These are phyloP conservation scores for Aspergillus fischeri DNA, from an alignment of 2,329 filamentous ascomycete species.

Conservation along the genomic window DNA sequence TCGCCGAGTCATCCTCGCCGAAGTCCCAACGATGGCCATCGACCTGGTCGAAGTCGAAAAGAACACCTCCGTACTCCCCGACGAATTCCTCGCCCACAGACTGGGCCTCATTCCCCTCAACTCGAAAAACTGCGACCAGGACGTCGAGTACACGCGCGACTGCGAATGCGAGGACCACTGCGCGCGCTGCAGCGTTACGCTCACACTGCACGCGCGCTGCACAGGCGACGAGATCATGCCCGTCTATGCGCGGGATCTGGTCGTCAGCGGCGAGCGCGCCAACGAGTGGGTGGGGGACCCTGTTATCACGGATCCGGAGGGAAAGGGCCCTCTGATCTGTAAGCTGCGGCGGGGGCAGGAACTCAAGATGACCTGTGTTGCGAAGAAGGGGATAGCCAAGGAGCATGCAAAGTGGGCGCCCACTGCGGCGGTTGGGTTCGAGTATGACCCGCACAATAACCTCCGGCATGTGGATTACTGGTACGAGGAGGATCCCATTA, in stretches of 20 bases:
- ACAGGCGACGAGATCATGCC: slow-evolving; percentile 84
- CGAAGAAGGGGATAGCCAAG: slow-evolving; percentile 98
- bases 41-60: slow-evolving; percentile 88
- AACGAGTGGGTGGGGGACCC: slow-evolving; percentile 75
- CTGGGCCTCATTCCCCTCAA: slow-evolving; percentile 85
- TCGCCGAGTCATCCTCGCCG: slow-evolving; percentile 84
- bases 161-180: slow-evolving; percentile 97
- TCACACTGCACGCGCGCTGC: slow-evolving; percentile 81
- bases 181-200: slow-evolving; percentile 80
- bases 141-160: slow-evolving; percentile 81
- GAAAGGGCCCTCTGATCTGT: slow-evolving; percentile 77
- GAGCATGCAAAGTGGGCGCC: slow-evolving; percentile 98
- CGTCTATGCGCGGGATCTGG: slow-evolving; percentile 86
- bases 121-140: slow-evolving; percentile 74
- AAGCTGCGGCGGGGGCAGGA: slow-evolving; percentile 90
- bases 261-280: slow-evolving; percentile 64
- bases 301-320: slow-evolving; percentile 77
- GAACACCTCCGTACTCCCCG: slow-evolving; percentile 93
- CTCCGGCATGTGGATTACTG: slow-evolving; percentile 87
- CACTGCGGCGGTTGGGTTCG: slow-evolving; percentile 86
- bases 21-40: slow-evolving; percentile 91
- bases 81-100: slow-evolving; percentile 92
- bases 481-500: slow-evolving; percentile 79
- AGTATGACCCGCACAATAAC: slow-evolving; percentile 98
- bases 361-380: slow-evolving; percentile 83